A percentile compares a stretch with the other conserved stretches of the same genome.
Evolutionary conservation across 75 land plant genomes (phyloP).

Genomic region (Larix kaempferi): DNA sequence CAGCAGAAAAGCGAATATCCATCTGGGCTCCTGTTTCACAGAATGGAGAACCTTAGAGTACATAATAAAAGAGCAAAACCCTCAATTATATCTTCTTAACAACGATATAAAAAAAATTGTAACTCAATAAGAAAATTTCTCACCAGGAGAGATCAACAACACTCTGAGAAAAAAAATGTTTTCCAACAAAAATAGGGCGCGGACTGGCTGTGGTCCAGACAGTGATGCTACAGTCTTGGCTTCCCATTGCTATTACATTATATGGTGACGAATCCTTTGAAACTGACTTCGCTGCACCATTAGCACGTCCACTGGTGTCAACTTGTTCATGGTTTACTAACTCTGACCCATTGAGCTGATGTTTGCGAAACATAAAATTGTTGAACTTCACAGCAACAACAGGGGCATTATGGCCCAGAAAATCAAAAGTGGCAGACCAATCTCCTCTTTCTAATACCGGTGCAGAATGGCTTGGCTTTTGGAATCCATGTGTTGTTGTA

Average conservation of each 20-base stretch:
- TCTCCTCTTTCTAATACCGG: constrained; percentile 98
- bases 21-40: constrained; percentile 91
- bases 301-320: constrained; percentile 38
- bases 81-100: background rate
- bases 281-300: constrained; percentile 44
- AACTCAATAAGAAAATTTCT: constrained; percentile 2
- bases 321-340: background rate
- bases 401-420: constrained; percentile 97
- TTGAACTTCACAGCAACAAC: constrained; percentile 95
- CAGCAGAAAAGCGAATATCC: constrained; percentile 97
- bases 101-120: background rate
- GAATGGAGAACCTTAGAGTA: background rate
- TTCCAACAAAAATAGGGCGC: constrained; percentile 95
- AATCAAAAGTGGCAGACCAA: constrained; percentile 93
- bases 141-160: constrained; percentile 97
- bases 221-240: constrained; percentile 94
- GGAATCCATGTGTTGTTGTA: constrained; percentile 95
- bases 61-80: background rate
- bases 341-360: constrained; percentile 33
- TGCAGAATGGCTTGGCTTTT: constrained; percentile 95
- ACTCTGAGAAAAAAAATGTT: constrained; percentile 94
- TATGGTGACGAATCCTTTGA: constrained; percentile 51
- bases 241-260: constrained; percentile 97
- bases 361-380: constrained; percentile 88
- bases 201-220: constrained; percentile 97